These are phyloP conservation scores for Aspergillus udagawae DNA, from an alignment of 2,329 filamentous ascomycete genomes.

Conservation along the genomic window DNA sequence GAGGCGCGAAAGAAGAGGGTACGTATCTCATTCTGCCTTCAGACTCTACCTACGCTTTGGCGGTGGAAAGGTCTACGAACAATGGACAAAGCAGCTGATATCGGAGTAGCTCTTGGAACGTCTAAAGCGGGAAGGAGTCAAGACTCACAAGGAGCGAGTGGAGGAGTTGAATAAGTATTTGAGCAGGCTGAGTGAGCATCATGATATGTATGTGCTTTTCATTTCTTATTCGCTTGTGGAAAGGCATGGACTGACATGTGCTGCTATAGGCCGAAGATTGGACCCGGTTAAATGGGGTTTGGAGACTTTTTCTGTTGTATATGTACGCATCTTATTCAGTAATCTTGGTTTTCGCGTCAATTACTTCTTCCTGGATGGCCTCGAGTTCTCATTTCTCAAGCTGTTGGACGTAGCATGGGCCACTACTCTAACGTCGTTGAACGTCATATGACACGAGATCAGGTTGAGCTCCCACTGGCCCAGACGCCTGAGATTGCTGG, in stretches of 20 bases:
- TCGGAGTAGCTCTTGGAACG: slow-evolving; percentile 68
- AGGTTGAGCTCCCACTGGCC: background rate
- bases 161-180: slow-evolving; percentile 94
- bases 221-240: background rate
- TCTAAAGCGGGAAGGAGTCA: slow-evolving; percentile 77
- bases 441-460: background rate
- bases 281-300: slow-evolving; percentile 32
- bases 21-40: slow-evolving; percentile 35
- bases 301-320: background rate
- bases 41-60: slow-evolving; percentile 2
- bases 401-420: background rate
- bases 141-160: slow-evolving; percentile 95
- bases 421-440: background rate
- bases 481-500: background rate
- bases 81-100: background rate
- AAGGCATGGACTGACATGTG: slow-evolving; percentile 10
- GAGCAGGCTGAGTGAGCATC: slow-evolving; percentile 88
- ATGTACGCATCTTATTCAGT: background rate
- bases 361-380: background rate
- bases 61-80: background rate
- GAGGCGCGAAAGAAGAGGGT: slow-evolving; percentile 78
- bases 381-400: background rate
- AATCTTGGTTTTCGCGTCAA: background rate
- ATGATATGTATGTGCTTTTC: slow-evolving; percentile 69
- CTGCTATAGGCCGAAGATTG: slow-evolving; percentile 35